phyloP scores from a whole-genome alignment of 2,329 filamentous ascomycete genomes.

The Curvularia spicifera region DNA sequence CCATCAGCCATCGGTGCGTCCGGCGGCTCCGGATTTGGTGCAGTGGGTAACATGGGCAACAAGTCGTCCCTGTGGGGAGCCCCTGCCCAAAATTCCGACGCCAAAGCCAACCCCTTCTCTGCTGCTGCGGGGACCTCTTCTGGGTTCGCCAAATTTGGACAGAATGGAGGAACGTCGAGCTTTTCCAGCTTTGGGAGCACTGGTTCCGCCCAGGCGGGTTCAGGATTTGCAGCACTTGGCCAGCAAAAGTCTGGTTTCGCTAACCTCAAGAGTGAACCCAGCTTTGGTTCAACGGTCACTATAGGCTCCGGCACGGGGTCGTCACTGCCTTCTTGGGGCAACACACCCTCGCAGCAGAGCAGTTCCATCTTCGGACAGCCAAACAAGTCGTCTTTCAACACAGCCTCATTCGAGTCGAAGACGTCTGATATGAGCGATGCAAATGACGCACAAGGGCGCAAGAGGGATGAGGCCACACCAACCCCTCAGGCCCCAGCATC shows the following conservation, averaged over 20 bases:
- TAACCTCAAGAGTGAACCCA: constrained; percentile 38
- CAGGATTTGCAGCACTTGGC: constrained; percentile 41
- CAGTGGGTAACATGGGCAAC: constrained; percentile 28
- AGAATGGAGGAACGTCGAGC: constrained; percentile 28
- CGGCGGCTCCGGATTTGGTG: constrained; percentile 39
- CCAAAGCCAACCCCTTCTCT: constrained; percentile 46
- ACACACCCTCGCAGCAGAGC: constrained; percentile 39
- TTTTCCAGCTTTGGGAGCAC: constrained; percentile 17
- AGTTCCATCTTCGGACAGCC: constrained; percentile 37
- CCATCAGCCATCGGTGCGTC: constrained; percentile 29
- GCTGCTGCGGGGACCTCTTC: constrained; percentile 28
- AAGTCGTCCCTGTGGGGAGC: constrained; percentile 34
- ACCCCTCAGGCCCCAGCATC: constrained; percentile 38
- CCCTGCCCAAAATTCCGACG: constrained; percentile 27
- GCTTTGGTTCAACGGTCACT: constrained; percentile 53
- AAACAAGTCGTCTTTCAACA: constrained; percentile 40
- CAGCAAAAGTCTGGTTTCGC: constrained; percentile 41
- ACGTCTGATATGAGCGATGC: constrained; percentile 40
- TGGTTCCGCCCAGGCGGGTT: constrained; percentile 14
- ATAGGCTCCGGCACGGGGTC: constrained; percentile 44
- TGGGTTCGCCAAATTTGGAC: constrained; percentile 45
- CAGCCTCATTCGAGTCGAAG: constrained; percentile 39
- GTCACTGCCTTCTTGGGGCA: constrained; percentile 42
- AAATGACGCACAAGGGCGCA: constrained; percentile 30
- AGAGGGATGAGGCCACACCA: constrained; percentile 46